Conservation (phyloP, 768 basidiomycete genomes). For the Lactarius sanguifluus region DNA sequence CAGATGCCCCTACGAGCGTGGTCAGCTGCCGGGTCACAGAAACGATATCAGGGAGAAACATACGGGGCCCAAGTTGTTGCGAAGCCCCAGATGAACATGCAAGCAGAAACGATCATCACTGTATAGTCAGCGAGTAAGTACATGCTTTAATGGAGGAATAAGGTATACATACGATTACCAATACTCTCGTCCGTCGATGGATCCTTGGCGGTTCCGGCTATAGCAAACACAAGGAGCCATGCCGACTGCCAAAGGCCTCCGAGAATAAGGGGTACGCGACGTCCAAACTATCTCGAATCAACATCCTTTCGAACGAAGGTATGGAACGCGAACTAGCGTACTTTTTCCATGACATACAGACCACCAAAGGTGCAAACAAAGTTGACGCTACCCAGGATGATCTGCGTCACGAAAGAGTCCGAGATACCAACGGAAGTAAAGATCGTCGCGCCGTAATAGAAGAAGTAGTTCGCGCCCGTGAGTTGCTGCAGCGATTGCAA, state of each 20-base stretch:
- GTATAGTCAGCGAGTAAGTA: background rate
- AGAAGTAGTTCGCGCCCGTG: constrained; percentile 69
- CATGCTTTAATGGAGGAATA: background rate
- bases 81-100: constrained; percentile 69
- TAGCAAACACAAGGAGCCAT: constrained; percentile 74
- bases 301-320: background rate
- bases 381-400: constrained; percentile 74
- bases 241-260: constrained; percentile 69
- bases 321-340: constrained; percentile 32
- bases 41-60: constrained; percentile 24
- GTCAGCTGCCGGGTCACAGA: background rate
- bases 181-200: constrained; percentile 48
- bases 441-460: constrained; percentile 63
- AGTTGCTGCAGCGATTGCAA: constrained; percentile 73
- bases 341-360: constrained; percentile 68
- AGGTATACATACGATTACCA: constrained; percentile 48
- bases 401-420: constrained; percentile 70
- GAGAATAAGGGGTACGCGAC: constrained; percentile 60
- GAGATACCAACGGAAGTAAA: constrained; percentile 65
- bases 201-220: constrained; percentile 64
- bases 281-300: constrained; percentile 50
- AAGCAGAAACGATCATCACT: constrained; percentile 54
- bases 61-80: constrained; percentile 70
- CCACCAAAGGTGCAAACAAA: constrained; percentile 72
- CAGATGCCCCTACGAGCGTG: constrained; percentile 53